Base-by-base conservation (phyloP, 768 basidiomycete species). In the Auriculariales sp. region DNA sequence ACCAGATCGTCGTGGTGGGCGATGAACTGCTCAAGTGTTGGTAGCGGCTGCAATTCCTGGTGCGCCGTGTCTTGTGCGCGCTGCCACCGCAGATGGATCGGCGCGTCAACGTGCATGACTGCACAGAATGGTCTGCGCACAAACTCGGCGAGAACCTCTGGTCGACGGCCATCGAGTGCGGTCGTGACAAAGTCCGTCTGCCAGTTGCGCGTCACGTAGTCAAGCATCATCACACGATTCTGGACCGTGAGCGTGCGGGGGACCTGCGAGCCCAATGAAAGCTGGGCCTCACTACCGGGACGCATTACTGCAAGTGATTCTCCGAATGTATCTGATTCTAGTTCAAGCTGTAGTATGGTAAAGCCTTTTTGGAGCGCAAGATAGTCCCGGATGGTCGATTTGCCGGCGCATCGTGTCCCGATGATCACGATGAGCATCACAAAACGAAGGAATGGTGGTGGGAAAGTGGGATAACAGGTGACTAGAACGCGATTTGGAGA, bases 81-180 rank as follows among this genome's bases (percentile, higher is more conserved):
- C 50, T 62, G 59, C 63, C 74, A 95, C 34, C 94, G 72, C 36
- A 74, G 67, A 35, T 78, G 63, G 28, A 93, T 59, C 0, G 92
- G 92, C 0, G 89, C 94, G 54, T 97, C 91, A 28, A 91, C 72
- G 44, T 68, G 74, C 39, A 95, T 66, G 22, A 98, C 73, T 61
- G 97, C 68, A 62, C 95, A 91, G 62, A 91, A 98, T 0, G 95
- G 95, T 15, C 95, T 70, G 58, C 81, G 91, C 30, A 77, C 62
- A 59, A 95, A 97, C 46, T 71, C 65, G 52, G 75, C 74, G 30
- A 98, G 68, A 14, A 78, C 64, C 3, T 70, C 65, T 27, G 66
- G 66, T 1, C 74, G 78, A 34, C 61, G 60, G 19, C 93, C 62
- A 59, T 88, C 83, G n/a, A 69, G 63, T 12, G 49, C 52, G 3